These are phyloP conservation scores for Acephala macrosclerotiorum DNA, from an alignment of 2,329 filamentous ascomycete genomes.

Conservation along the genomic window DNA sequence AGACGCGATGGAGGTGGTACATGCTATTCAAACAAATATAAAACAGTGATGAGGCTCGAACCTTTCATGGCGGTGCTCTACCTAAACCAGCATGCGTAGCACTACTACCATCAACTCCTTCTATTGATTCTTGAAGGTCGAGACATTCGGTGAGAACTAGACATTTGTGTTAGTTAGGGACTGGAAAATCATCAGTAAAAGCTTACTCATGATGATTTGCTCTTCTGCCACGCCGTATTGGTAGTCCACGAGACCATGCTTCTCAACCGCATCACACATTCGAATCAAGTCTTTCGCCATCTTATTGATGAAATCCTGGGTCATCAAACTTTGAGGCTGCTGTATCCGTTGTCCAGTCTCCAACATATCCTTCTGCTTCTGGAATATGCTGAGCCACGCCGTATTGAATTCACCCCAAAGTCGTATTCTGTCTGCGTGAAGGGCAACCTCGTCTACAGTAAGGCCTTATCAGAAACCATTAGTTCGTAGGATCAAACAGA, in stretches of 20 bases:
- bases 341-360: constrained; percentile 46
- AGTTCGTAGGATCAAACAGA: constrained; percentile 41
- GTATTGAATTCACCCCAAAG: constrained; percentile 96
- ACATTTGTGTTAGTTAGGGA: constrained; percentile 6
- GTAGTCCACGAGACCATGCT: constrained; percentile 95
- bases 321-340: constrained; percentile 67
- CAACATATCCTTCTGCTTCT: constrained; percentile 81
- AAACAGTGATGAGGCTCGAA: neutral
- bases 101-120: constrained; percentile 29
- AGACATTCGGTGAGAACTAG: constrained; percentile 61
- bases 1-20: constrained; percentile 12
- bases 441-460: constrained; percentile 79
- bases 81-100: constrained; percentile 23
- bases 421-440: constrained; percentile 78
- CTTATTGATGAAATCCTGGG: constrained; percentile 72
- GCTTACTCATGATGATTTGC: constrained; percentile 81
- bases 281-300: constrained; percentile 84
- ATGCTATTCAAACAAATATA: constrained; percentile 23
- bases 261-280: constrained; percentile 86
- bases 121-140: constrained; percentile 56
- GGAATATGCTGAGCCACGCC: constrained; percentile 84
- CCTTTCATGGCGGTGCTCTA: constrained; percentile 39
- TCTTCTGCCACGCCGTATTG: constrained; percentile 98
- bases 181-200: neutral
- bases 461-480: constrained; percentile 68